Base-by-base conservation (phyloP, 805 yeast species). In the Suhomyces pyralidae region DNA sequence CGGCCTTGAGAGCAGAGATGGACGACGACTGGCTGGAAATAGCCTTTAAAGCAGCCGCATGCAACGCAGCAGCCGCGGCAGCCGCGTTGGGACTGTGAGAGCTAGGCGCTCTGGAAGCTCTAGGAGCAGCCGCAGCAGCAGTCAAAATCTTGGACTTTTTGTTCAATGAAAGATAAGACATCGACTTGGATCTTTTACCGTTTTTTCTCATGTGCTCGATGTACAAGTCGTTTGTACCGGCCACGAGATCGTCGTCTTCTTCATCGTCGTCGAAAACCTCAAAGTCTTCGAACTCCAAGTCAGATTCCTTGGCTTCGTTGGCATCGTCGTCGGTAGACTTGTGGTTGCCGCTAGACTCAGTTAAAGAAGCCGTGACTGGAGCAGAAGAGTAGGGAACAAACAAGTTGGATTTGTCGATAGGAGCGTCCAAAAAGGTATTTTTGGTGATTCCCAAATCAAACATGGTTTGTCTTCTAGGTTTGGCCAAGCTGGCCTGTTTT, bases 121-220 rank as follows among this genome's bases (percentile, higher is more conserved):
- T 76, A 52, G 94, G 94, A 32, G 93, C 89, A 24, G 90, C 90
- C 10, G 91, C 91, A 20, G 93, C 93, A 17, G 90, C 90, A 12
- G 93, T 86, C 45, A 85, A 64, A 53, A 68, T 62, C 59, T 75
- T 75, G 45, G 77, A 69, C 64, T 79, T 81, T 65, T 84, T 83
- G 55, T 74, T 70, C 36, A 59, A 46, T 46, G 79, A 74, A 51
- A 83, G 68, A 59, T 80, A 82, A 36, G 86, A 81, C 82, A 82
- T 77, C 14, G 88, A 84, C 64, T 84, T 84, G 12, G 89, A 83
- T 59, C 90, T 74, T 63, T 84, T 80, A 54, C 77, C 80, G 58
- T 69, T 68, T 56, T 70, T 81, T 51, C 75, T 63, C 66, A 76
- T 56, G 58, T 78, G 61, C 57, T 78, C 73, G 44, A 71, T 59